Percentiles rank a stretch among this genome's conserved stretches.
These are phyloP conservation scores for Cyberlindnera xishuangbannaensis DNA, from an alignment of 805 yeast genomes.

Conservation along the genomic window DNA sequence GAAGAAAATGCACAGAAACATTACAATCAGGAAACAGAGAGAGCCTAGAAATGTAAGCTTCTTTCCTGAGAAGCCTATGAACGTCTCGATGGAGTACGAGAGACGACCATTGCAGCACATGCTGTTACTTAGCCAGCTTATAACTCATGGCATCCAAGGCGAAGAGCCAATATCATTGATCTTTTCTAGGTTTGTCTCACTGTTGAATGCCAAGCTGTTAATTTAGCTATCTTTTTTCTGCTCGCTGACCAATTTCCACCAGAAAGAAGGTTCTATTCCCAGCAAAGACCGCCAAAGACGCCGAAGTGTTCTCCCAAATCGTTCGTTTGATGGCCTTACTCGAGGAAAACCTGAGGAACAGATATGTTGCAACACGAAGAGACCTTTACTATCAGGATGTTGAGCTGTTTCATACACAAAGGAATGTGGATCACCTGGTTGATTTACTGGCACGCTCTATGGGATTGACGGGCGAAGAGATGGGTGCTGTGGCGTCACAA, in stretches of 20 bases:
- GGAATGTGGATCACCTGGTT: conserved; percentile 35
- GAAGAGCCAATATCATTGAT: too few species aligned
- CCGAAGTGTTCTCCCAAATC: conserved; percentile 9
- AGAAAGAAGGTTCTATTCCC: conserved; percentile 13
- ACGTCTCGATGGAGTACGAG: too few species aligned
- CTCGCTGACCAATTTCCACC: background rate
- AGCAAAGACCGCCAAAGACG: conserved; percentile 4
- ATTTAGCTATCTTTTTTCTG: too few species aligned
- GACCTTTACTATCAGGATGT: conserved; percentile 64
- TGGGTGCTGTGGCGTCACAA: conserved; percentile 52
- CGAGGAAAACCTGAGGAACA: conserved; percentile 14
- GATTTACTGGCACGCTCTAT: conserved; percentile 35
- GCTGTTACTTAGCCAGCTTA: too few species aligned
- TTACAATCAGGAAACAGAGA: too few species aligned
- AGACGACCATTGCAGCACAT: too few species aligned
- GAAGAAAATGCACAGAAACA: too few species aligned
- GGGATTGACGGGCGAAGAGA: conserved; percentile 30
- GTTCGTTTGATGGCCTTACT: conserved; percentile 13
- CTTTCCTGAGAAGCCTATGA: too few species aligned
- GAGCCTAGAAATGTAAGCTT: too few species aligned
- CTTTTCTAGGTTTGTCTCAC: too few species aligned
- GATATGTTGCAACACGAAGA: conserved; percentile 34
- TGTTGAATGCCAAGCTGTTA: too few species aligned
- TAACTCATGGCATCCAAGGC: too few species aligned
- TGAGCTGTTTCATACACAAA: conserved; percentile 42